phyloP scores from a whole-genome alignment of 2,329 filamentous ascomycete genomes.

The Alternaria rosae region DNA sequence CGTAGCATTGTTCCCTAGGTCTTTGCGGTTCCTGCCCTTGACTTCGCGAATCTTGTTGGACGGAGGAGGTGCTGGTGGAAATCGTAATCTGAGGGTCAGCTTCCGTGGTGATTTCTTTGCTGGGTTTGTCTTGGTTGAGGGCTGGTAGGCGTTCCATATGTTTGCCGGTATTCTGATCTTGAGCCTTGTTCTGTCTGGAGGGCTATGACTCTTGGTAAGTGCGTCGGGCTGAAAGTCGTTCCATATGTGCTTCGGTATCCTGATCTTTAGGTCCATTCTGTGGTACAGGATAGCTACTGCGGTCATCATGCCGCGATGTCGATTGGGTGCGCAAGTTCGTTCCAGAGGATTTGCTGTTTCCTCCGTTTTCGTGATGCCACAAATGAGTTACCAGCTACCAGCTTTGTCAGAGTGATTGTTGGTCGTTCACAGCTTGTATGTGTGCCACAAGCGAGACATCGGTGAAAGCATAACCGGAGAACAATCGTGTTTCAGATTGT shows the following conservation, averaged over 20 bases:
- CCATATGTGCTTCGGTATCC: conserved; percentile 20
- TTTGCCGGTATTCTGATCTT: conserved; percentile 17
- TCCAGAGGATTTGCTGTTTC: neutral
- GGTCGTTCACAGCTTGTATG: conserved; percentile 1
- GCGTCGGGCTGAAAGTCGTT: conserved; percentile 3
- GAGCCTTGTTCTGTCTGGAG: neutral
- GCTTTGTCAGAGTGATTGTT: conserved; percentile 10
- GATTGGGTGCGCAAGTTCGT: neutral
- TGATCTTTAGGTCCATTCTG: conserved; percentile 11
- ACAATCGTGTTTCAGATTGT: neutral
- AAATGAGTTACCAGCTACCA: neutral
- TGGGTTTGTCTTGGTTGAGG: neutral
- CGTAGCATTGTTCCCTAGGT: neutral
- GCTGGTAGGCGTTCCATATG: conserved; percentile 20
- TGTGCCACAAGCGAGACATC: neutral
- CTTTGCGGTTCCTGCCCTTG: too few species aligned
- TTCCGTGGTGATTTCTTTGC: neutral
- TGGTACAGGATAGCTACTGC: neutral
- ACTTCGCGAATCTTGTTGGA: neutral
- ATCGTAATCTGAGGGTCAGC: neutral
- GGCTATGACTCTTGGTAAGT: accelerated
- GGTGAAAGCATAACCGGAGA: neutral
- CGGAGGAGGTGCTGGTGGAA: neutral
- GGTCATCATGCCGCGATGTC: neutral
- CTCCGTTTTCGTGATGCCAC: neutral